These are phyloP conservation scores for Gracilariopsis chorda DNA, from an alignment of 23 red algal genomes.

Conservation along the genomic window DNA sequence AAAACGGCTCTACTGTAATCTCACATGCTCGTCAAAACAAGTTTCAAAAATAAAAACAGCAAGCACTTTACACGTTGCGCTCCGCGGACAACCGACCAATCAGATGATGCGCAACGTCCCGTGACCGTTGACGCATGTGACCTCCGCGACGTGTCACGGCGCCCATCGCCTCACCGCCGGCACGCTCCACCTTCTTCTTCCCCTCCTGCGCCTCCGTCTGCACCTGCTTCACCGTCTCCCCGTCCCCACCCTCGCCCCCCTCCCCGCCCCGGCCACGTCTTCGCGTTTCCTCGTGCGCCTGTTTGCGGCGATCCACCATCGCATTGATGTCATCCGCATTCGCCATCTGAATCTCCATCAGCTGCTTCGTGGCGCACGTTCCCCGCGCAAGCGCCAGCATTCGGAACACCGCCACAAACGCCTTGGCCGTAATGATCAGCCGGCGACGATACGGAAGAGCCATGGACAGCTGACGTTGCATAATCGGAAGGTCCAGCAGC, in stretches of 20 bases:
- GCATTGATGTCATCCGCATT: slow-evolving; percentile 48
- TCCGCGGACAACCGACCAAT: background rate
- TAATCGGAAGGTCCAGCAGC: background rate
- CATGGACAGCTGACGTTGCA: slow-evolving; percentile 38
- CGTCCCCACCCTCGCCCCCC: background rate
- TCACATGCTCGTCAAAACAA: too few relatives aligned
- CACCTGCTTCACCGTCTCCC: background rate
- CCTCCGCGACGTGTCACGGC: background rate
- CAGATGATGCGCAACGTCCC: slow-evolving; percentile 24
- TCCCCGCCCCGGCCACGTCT: too few relatives aligned
- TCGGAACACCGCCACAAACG: slow-evolving; percentile 63
- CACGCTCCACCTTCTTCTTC: background rate
- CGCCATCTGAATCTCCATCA: background rate
- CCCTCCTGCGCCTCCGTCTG: background rate
- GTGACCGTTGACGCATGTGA: slow-evolving; percentile 44
- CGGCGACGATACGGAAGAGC: slow-evolving; percentile 52
- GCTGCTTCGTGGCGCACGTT: slow-evolving; percentile 1
- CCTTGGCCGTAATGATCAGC: slow-evolving; percentile 33
- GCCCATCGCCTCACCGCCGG: background rate
- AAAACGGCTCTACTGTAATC: too few relatives aligned
- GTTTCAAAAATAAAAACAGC: too few relatives aligned
- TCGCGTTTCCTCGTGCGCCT: background rate
- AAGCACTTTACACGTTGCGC: too few relatives aligned
- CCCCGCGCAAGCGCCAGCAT: slow-evolving; percentile 29
- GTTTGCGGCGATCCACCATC: slow-evolving; percentile 38